A percentile compares a stretch with the other conserved stretches of the same genome.
Conservation (phyloP, 495 filamentous ascomycete species). For the Podospora pseudocomata region DNA sequence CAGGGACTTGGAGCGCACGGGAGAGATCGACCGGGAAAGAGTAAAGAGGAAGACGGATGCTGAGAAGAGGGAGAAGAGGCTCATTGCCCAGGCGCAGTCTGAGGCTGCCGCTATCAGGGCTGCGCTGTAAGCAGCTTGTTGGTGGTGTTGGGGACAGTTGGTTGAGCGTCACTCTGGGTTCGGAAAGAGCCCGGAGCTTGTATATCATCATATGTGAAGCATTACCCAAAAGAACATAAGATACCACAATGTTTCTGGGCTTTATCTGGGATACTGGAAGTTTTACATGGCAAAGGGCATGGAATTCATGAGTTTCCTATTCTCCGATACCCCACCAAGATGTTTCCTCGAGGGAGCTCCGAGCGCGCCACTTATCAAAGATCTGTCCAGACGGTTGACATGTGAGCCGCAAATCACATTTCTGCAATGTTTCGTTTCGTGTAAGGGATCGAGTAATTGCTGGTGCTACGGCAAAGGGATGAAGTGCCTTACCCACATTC, state of each 20-base stretch:
- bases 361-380: neutral
- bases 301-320: neutral
- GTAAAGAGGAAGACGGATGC: conserved; percentile 60
- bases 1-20: conserved; percentile 51
- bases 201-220: conserved; percentile 31
- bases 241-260: neutral
- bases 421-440: neutral
- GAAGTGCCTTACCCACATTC: no score
- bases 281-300: no score
- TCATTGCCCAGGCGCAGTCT: conserved; percentile 32
- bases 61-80: conserved; percentile 57
- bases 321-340: neutral
- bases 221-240: conserved; percentile 7
- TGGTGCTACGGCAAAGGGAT: neutral
- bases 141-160: neutral
- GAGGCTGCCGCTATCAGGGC: conserved; percentile 35
- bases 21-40: conserved; percentile 55
- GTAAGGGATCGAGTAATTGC: neutral
- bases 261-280: no score
- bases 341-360: neutral
- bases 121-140: conserved; percentile 5
- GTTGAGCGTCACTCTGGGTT: neutral
- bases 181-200: conserved; percentile 10
- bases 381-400: neutral
- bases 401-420: neutral